Percentiles rank a stretch among this genome's conserved stretches.
Evolutionary conservation across 257 asterid species (phyloP).

Genomic region (Solanum commersonii): DNA sequence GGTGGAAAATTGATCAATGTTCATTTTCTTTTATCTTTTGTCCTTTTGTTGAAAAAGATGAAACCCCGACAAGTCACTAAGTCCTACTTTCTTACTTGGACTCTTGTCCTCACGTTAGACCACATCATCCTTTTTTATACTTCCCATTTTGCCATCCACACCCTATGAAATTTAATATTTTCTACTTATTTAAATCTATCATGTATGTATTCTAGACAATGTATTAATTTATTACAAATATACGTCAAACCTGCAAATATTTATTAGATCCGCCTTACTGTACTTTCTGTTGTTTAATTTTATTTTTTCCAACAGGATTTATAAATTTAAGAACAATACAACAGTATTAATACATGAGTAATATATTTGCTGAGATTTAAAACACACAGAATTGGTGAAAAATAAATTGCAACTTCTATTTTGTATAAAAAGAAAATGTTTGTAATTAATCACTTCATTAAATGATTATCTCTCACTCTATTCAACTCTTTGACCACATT

Average conservation of each 20-base stretch:
- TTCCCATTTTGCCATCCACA: not conserved
- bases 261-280: not conserved
- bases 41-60: not conserved
- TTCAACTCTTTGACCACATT: not conserved
- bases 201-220: not conserved
- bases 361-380: not conserved
- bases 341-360: not conserved
- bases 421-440: not conserved
- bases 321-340: not conserved
- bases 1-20: slow-evolving; percentile 15
- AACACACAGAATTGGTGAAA: not conserved
- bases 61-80: not conserved
- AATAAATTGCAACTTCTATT: not conserved
- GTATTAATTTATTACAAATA: too few species aligned
- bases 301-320: not conserved
- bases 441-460: not conserved
- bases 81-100: not conserved
- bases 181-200: not conserved
- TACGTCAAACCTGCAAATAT: not conserved
- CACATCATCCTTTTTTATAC: not conserved
- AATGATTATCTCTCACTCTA: not conserved
- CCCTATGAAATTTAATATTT: not conserved
- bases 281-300: not conserved
- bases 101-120: not conserved
- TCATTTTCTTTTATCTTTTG: not conserved